Base-by-base conservation (phyloP, 139 green algal species). In the Coelastrella sp. region DNA sequence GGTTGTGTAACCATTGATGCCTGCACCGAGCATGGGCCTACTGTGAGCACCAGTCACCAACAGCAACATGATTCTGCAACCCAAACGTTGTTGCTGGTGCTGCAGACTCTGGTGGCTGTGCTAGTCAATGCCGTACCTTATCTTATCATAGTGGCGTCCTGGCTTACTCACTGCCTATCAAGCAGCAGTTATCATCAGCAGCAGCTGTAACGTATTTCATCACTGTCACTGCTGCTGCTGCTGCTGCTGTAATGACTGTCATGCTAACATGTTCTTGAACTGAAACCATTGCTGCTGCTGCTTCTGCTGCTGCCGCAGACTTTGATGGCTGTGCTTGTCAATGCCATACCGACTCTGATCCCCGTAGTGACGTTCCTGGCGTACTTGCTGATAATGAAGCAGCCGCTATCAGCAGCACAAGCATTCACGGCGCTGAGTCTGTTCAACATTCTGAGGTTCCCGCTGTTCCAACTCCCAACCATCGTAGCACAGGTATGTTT, bases 381-480 rank as follows among this genome's bases (percentile, higher is more conserved):
- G 3, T 90, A 84, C 85, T 68, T 90, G 19, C 85, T 90, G 10
- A 75, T 90, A 0, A 32, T 66, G 68, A 73, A 66, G 59, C 10
- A 74, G 68, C 85, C 85, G 7, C 58, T 90, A 4, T 83, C 32
- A 22, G 73, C 85, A 22, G 85, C 73, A 7, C 85, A 90, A 75
- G 95, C 94, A 76, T 97, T 97, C 93, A 96, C 95, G 23, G 89
- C 85, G 14, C 85, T 96, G 84, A 83, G 89, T 32, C 89, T 95
- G 64, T 95, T 95, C 86, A 93, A 95, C 73, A 65, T 93, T 3
- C 86, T 95, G 47, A 86, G 92, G 68, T 95, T 93, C 91, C 92
- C 92, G 17, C 89, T 95, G 73, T 95, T 96, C 81, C 90, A 95
- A 89, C 94, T 97, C 74, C 92, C 92, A 60, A 83, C 83, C 58